phyloP scores from a whole-genome alignment of 225 moss, liverwort and hornwort species.

The Asterella californica region DNA sequence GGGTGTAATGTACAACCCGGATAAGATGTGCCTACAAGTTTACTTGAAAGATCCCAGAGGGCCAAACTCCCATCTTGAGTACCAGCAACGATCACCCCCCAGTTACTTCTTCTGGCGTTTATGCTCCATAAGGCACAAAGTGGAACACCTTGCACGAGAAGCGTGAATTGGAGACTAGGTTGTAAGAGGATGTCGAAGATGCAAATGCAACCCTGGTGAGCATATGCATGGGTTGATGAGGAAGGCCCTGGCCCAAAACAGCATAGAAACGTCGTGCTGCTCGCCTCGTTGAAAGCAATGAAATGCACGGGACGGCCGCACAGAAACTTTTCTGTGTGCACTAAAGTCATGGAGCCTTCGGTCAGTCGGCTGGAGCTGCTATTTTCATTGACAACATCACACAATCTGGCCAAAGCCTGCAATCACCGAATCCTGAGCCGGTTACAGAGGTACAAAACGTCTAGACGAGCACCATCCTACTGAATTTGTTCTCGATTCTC shows the following conservation, averaged over 20 bases:
- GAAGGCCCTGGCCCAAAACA: constrained; percentile 14
- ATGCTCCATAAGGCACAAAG: constrained; percentile 23
- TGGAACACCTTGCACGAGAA: constrained; percentile 30
- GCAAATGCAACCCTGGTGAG: constrained; percentile 21
- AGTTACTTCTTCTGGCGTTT: neutral
- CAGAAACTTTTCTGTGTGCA: neutral
- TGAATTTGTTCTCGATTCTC: too few relatives aligned
- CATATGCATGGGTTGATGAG: neutral
- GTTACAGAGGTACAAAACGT: neutral
- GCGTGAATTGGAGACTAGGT: constrained; percentile 1
- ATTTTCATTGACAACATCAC: neutral
- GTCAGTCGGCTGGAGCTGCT: neutral
- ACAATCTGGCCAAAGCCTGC: neutral
- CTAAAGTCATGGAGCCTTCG: neutral
- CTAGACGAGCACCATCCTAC: too few relatives aligned
- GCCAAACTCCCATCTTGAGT: constrained; percentile 29
- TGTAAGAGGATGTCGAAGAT: constrained; percentile 11
- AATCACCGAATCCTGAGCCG: neutral
- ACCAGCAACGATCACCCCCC: constrained; percentile 10
- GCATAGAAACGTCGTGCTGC: constrained; percentile 19
- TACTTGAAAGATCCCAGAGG: constrained; percentile 24
- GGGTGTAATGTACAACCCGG: neutral
- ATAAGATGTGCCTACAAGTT: neutral
- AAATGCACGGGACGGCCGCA: constrained; percentile 11
- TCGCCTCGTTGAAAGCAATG: constrained; percentile 8